Percentiles rank a stretch among this genome's conserved stretches.
Conservation (phyloP, 2,329 filamentous ascomycete species). For the Alternaria triticina region DNA sequence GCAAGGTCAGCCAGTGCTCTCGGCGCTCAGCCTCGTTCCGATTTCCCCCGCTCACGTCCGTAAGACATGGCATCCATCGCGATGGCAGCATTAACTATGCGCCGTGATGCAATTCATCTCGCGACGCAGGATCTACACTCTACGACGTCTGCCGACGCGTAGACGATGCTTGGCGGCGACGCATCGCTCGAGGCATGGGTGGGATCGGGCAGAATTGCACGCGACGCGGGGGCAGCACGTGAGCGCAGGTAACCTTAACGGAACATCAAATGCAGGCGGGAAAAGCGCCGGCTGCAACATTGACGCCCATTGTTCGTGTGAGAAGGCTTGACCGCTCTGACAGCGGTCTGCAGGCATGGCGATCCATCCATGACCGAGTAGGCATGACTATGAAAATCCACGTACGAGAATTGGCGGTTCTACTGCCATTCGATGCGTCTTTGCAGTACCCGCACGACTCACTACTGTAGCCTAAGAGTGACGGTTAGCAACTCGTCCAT, state of each 20-base stretch:
- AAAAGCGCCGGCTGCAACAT: slow-evolving; percentile 10
- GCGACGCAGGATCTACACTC: neutral
- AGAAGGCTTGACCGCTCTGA: slow-evolving; percentile 15
- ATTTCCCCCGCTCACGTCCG: slow-evolving; percentile 9
- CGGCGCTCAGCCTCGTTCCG: slow-evolving; percentile 8
- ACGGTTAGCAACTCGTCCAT: slow-evolving; percentile 25
- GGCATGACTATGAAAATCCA: slow-evolving; percentile 25
- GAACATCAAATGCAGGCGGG: slow-evolving; percentile 29
- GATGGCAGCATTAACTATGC: neutral
- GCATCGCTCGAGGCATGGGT: slow-evolving; percentile 13
- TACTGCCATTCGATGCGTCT: slow-evolving; percentile 53
- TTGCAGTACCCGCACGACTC: slow-evolving; percentile 61
- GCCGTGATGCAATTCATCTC: neutral
- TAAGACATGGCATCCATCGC: neutral
- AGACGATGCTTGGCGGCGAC: slow-evolving; percentile 24
- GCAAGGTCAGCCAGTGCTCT: slow-evolving; percentile 28
- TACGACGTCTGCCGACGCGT: neutral
- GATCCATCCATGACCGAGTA: slow-evolving; percentile 8
- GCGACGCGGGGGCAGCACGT: slow-evolving; percentile 31
- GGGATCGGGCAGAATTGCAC: slow-evolving; percentile 10
- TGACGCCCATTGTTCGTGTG: slow-evolving; percentile 5
- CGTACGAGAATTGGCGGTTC: slow-evolving; percentile 58
- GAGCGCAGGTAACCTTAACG: slow-evolving; percentile 34
- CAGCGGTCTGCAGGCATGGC: slow-evolving; percentile 29
- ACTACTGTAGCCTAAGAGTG: slow-evolving; percentile 53